Percentiles rank a stretch among this genome's conserved stretches.
phyloP scores from a whole-genome alignment of 2,329 filamentous ascomycete genomes.

The Aspergillus fijiensis region DNA sequence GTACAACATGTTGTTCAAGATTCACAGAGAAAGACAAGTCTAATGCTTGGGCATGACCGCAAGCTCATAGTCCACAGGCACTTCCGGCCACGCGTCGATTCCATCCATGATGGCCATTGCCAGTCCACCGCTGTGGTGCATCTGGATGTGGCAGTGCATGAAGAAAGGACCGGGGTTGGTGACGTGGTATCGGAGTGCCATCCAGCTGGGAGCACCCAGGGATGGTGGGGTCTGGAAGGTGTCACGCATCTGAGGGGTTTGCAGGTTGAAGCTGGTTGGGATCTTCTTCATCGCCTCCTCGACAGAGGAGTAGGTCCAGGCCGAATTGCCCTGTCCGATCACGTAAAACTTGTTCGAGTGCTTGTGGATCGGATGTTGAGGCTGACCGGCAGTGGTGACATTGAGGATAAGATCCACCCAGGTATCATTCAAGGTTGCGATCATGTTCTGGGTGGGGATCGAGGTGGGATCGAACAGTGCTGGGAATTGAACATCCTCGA shows the following conservation, averaged over 20 bases:
- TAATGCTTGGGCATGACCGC: neutral
- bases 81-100: constrained; percentile 47
- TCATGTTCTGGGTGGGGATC: constrained; percentile 26
- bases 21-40: neutral
- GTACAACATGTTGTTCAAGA: neutral
- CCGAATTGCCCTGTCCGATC: constrained; percentile 40
- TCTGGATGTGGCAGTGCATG: constrained; percentile 53
- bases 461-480: neutral
- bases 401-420: constrained; percentile 43
- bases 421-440: constrained; percentile 38
- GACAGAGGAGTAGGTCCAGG: constrained; percentile 44
- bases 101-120: constrained; percentile 50
- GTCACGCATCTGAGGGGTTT: constrained; percentile 45
- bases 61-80: constrained; percentile 23
- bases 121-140: constrained; percentile 51
- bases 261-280: constrained; percentile 48
- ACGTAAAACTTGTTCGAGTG: constrained; percentile 49
- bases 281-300: constrained; percentile 40
- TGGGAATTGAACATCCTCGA: constrained; percentile 21
- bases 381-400: constrained; percentile 29
- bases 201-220: constrained; percentile 36
- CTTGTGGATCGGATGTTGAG: constrained; percentile 50
- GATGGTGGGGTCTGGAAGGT: constrained; percentile 37
- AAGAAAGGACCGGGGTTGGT: constrained; percentile 50
- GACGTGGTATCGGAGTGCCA: constrained; percentile 48